Percentiles rank a stretch among this genome's conserved stretches.
phyloP scores from a whole-genome alignment of 2,329 filamentous ascomycete species.

The Aciculosporium take region DNA sequence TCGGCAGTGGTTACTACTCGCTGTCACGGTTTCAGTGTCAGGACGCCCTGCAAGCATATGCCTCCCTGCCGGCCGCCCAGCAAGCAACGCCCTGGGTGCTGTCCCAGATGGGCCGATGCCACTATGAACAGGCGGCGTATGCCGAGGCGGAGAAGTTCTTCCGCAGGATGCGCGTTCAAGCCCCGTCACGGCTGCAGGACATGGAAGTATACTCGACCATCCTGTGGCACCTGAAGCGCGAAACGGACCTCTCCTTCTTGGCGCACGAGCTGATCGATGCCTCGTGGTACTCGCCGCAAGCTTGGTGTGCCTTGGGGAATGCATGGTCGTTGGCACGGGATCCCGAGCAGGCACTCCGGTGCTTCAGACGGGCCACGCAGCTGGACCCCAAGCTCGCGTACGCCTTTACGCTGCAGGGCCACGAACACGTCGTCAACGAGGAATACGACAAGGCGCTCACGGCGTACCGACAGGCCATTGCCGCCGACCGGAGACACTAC shows the following conservation, averaged over 20 bases:
- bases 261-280: slow-evolving; percentile 81
- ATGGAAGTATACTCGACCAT: slow-evolving; percentile 98
- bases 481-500: slow-evolving; percentile 79
- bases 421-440: slow-evolving; percentile 90
- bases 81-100: slow-evolving; percentile 89
- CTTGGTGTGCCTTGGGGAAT: slow-evolving; percentile 92
- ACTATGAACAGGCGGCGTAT: slow-evolving; percentile 84
- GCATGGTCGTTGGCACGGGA: slow-evolving; percentile 86
- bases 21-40: slow-evolving; percentile 66
- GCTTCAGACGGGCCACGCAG: slow-evolving; percentile 89
- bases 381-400: slow-evolving; percentile 85
- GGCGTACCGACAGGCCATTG: slow-evolving; percentile 74
- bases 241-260: slow-evolving; percentile 81
- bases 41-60: slow-evolving; percentile 62
- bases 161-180: slow-evolving; percentile 59
- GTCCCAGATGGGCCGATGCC: slow-evolving; percentile 75
- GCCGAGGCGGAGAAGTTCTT: slow-evolving; percentile 79
- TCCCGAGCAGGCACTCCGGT: slow-evolving; percentile 85
- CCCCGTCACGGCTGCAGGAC: slow-evolving; percentile 73
- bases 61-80: slow-evolving; percentile 55
- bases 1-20: slow-evolving; percentile 67
- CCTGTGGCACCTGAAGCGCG: slow-evolving; percentile 94
- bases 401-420: slow-evolving; percentile 86
- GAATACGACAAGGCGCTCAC: slow-evolving; percentile 91
- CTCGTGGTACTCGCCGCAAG: slow-evolving; percentile 79